Evolutionary conservation across 1,284 basidiomycete genomes (phyloP).

Genomic region (Exobasidium rhododendri): DNA sequence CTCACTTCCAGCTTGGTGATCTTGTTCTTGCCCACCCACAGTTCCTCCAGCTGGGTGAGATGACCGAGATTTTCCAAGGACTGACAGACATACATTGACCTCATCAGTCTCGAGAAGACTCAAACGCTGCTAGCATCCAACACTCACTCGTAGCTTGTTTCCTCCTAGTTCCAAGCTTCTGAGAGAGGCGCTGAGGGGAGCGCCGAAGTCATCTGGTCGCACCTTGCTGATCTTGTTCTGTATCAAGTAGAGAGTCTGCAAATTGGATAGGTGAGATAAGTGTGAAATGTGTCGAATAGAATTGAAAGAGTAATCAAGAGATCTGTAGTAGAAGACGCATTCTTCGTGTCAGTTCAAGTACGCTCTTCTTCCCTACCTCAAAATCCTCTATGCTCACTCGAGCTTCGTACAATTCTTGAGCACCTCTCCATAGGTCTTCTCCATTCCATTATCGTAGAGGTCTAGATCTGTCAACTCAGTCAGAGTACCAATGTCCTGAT

Average conservation of each 20-base stretch:
- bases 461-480: constrained; percentile 80
- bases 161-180: constrained; percentile 87
- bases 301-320: constrained; percentile 93
- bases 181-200: constrained; percentile 64
- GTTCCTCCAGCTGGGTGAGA: constrained; percentile 76
- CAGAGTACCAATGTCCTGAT: constrained; percentile 57
- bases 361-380: no score
- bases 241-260: constrained; percentile 84
- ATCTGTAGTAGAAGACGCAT: no score
- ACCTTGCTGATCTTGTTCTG: constrained; percentile 91
- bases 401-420: constrained; percentile 66
- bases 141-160: constrained; percentile 76
- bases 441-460: constrained; percentile 88
- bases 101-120: no score
- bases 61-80: constrained; percentile 83
- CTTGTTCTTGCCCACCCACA: constrained; percentile 82
- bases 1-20: constrained; percentile 34
- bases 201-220: constrained; percentile 61
- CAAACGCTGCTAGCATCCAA: no score
- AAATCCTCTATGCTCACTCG: constrained; percentile 71
- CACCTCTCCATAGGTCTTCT: constrained; percentile 57
- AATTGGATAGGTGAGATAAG: constrained; percentile 60
- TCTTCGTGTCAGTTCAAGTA: no score
- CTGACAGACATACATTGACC: constrained; percentile 61
- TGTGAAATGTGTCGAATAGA: constrained; percentile 63